Evolutionary conservation across 2,329 filamentous ascomycete species (phyloP), one percentile per base, ranked within the genome.

Genomic region (Plectosphaerella cucumerina): DNA sequence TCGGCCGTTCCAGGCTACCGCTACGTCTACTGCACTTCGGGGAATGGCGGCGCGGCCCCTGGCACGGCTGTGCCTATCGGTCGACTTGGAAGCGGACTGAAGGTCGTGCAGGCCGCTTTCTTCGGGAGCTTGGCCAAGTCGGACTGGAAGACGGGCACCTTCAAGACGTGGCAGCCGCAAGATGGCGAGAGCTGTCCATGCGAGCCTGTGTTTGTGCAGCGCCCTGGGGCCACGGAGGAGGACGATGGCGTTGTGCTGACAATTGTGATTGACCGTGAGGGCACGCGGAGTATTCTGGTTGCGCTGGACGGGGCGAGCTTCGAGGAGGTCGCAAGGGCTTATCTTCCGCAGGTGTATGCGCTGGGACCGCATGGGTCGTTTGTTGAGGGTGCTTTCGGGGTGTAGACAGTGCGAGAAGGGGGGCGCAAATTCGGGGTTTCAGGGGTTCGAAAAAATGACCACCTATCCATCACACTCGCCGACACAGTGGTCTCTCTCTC

Each of bases 171-270:
- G 55, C 50, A 54, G 41, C 55, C 55, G 2, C 33, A 42, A 4
- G 47, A 54, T 15, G 56, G 62, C 8, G 60, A 62, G 47, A 57
- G 50, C 11, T 68, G 64, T 23, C 65, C 66, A 2, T 57, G 53
- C 42, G 56, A 58, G 44, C 51, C 55, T 12, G 35, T 57, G n/a
- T 58, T 58, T 21, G 44, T 58, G 12, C 47, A 43, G 15, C 44
- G 56, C 10, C 55, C 56, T 10, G 53, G 50, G 2, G 55, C 55
- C 12, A 47, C 42, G 14, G 47, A 51, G 1, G 56, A 57, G 47
- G 56, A 56, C 44, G 55, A 58, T 31, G 55, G 56, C 6, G 23
- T 58, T 8, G 55, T 57, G 2, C 12, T 58, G 34, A 54, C 51
- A 4, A 55, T 57, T 37, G 53, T 58, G 14, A 43, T 57, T 22